A percentile compares a stretch with the other conserved stretches of the same genome.
Conservation (phyloP, 2,329 filamentous ascomycete genomes). For the Diaporthe amygdali region DNA sequence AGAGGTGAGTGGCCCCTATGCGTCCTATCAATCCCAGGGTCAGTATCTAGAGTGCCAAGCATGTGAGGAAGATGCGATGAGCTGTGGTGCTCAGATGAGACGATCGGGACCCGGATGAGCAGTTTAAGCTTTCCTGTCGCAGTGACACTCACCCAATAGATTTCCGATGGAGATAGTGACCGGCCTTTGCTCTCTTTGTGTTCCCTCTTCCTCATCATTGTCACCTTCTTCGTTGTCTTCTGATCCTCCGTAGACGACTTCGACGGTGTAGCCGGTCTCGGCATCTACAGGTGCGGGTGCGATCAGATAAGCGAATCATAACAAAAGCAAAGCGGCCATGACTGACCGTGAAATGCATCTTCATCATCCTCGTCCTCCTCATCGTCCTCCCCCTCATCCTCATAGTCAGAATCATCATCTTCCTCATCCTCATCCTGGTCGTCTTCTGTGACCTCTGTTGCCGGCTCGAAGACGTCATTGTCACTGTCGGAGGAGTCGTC, state of each 20-base stretch:
- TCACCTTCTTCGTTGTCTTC: constrained; percentile 28
- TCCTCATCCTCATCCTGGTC: constrained; percentile 32
- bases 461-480: constrained; percentile 24
- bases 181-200: background rate
- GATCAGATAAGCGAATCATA: background rate
- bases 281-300: constrained; percentile 18
- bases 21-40: constrained; percentile 15
- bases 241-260: constrained; percentile 26
- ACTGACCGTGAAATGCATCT: constrained; percentile 28
- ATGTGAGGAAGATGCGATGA: background rate
- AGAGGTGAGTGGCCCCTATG: constrained; percentile 10
- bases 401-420: constrained; percentile 27
- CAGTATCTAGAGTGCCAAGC: constrained; percentile 2
- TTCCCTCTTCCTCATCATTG: constrained; percentile 23
- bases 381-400: constrained; percentile 26
- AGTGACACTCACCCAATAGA: constrained; percentile 17
- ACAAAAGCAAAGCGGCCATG: background rate
- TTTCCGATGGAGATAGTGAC: constrained; percentile 10
- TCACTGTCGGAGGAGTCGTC: background rate
- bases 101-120: background rate
- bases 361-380: constrained; percentile 36
- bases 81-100: background rate
- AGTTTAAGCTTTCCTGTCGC: background rate
- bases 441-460: constrained; percentile 19
- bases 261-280: constrained; percentile 18